Base-by-base conservation (phyloP, 2,329 filamentous ascomycete species). In the Neonectria magnoliae region DNA sequence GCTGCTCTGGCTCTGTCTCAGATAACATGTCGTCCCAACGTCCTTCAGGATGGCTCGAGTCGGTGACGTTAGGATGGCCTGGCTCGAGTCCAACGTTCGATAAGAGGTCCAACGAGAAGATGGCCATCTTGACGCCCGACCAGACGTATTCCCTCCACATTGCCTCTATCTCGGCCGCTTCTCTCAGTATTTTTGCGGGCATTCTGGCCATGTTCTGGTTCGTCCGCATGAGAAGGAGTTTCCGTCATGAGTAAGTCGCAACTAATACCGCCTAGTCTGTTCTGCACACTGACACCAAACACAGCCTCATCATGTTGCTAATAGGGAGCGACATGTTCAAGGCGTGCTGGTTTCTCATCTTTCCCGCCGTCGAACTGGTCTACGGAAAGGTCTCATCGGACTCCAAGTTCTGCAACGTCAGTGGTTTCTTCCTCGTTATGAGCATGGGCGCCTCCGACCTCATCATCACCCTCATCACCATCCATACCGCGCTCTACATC, bases 291-390 rank as follows among this genome's bases (percentile, higher is more conserved):
- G n/a, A 73, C 57, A 52, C n/a, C 5, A 16, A 18, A 4, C 6
- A 2, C 41, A 93, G 91, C 67, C 84, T 95, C 59, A 90, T 95
- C 62, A 88, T 94, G 84, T 78, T 93, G 42, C 81, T 94, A 14
- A 89, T 95, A 51, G 84, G 89, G 65, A 91, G 90, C 70, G 91
- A 94, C 76, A 85, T 92, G 74, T 86, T 90, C 77, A 92, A 92
- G 76, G 86, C 89, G 3, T 74, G 88, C 2, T 93, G 89, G 86
- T 88, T 91, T 66, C 83, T 93, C 66, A 77, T 92, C 45, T 90
- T 89, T 68, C 86, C 91, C 0, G 79, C 88, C 2, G 84, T 88
- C 20, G 85, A 86, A 20, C 84, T 93, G 36, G 75, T 77, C 1
- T 76, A 76, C 5, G 87, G 88, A 2, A 81, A 78, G 0, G 79